Base-by-base conservation (phyloP, 495 filamentous ascomycete species). In the Neurospora cerealis region DNA sequence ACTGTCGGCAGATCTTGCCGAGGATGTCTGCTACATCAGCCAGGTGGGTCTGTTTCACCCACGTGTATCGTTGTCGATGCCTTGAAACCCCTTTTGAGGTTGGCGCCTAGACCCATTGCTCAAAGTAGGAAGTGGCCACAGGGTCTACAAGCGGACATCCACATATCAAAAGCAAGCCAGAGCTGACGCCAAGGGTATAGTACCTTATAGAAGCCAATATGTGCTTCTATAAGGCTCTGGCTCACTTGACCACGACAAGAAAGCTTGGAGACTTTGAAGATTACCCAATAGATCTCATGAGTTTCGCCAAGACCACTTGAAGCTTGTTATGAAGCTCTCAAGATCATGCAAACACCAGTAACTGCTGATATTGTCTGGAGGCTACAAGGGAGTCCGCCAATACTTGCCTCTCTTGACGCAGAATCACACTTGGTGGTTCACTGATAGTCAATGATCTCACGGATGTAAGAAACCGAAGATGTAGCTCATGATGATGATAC, bases 11-110 rank as follows among this genome's bases (percentile, higher is more conserved):
- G 54, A 34, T 62, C 24, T 62, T 2, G 28, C 24, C 28, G 13
- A 17, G 13, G 6, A 34, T 62, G 15, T 34, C 54, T 62, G 54
- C 28, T 19, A 62, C 71, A 21, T 72, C 74, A 76, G 73, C n/a
- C 28, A 39, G 37, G 73, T 73, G 75, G 72, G 72, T 46, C 74
- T 69, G 77, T 78, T 78, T 75, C 77, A 75, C 48, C n/a, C 54
- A 66, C 28, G 28, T 54, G 3, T 54, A 54, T 54, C 3, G 21
- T 62, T 60, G 21, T 62, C 54, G 24, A 62, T 28, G 28, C 6
- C 6, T 34, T 34, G 28, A 62, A 54, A 62, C 40, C 37, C 37
- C 41, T 41, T 70, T 71, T 42, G 54, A 54, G 46, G 21, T 54
- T 24, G 24, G 13, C 15, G 54, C 28, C 54, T 62, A 62, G 5